Conservation (phyloP, 2,329 filamentous ascomycete genomes). For the Tothia fuscella region DNA sequence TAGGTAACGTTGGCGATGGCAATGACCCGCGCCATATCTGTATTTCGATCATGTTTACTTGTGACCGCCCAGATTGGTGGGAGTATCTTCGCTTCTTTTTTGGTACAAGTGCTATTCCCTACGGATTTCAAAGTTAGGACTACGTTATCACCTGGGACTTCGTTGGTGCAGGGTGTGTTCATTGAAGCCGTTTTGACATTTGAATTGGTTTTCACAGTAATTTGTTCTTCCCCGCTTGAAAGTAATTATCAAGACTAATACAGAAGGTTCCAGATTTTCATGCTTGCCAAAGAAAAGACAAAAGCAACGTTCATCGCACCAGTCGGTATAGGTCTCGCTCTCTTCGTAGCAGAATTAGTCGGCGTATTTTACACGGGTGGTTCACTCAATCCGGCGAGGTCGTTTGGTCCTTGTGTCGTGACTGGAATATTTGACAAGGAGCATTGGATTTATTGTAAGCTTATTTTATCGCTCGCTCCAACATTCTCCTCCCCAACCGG, state of each 20-base stretch:
- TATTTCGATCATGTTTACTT: constrained; percentile 21
- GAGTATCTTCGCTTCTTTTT: constrained; percentile 27
- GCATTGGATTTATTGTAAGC: constrained; percentile 12
- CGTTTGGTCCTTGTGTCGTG: constrained; percentile 11
- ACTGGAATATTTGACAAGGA: constrained; percentile 9
- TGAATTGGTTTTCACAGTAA: constrained; percentile 25
- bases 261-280: constrained; percentile 15
- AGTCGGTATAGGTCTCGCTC: constrained; percentile 18
- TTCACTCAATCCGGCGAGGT: constrained; percentile 10
- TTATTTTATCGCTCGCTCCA: neutral
- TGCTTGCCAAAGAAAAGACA: constrained; percentile 31
- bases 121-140: constrained; percentile 33
- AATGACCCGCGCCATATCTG: constrained; percentile 24
- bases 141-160: constrained; percentile 28
- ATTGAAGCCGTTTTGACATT: constrained; percentile 39
- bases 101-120: constrained; percentile 33
- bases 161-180: constrained; percentile 34
- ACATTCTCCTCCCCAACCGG: neutral
- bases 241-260: neutral
- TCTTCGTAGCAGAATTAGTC: constrained; percentile 12
- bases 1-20: constrained; percentile 26
- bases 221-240: constrained; percentile 21
- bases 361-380: constrained; percentile 10
- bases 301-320: constrained; percentile 30
- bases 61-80: constrained; percentile 23